phyloP scores from a whole-genome alignment of 805 yeast genomes.

The Wickerhamomyces strasburgensis region DNA sequence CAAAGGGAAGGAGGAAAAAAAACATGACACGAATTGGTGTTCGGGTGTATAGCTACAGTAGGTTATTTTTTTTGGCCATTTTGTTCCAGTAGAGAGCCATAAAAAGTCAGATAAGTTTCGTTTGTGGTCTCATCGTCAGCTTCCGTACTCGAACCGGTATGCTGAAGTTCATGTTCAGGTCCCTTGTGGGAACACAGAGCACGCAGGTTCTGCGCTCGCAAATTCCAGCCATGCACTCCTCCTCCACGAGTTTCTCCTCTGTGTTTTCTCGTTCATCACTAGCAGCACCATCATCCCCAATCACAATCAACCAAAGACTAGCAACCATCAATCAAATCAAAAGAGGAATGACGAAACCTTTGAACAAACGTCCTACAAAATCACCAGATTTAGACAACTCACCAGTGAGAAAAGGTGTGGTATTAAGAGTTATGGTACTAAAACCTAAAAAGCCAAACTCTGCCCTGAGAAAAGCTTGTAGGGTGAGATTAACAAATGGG shows the following conservation, averaged over 20 bases:
- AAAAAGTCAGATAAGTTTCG: too few species aligned
- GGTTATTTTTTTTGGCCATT: too few species aligned
- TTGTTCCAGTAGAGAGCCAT: too few species aligned
- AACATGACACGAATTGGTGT: too few species aligned
- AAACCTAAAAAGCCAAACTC: constrained; percentile 99
- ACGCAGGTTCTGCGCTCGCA: constrained; percentile 14
- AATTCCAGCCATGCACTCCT: constrained; percentile 3
- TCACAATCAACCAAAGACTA: constrained; percentile 21
- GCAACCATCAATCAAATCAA: constrained; percentile 78
- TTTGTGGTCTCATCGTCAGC: too few species aligned
- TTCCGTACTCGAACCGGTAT: constrained; percentile 3
- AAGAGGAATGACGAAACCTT: constrained; percentile 57
- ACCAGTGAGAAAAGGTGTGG: constrained; percentile 92
- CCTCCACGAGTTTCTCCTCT: constrained; percentile 10
- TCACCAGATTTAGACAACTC: constrained; percentile 80
- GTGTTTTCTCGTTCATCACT: constrained; percentile 9
- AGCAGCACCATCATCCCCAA: constrained; percentile 15
- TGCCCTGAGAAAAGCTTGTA: constrained; percentile 94
- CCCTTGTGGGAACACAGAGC: constrained; percentile 15
- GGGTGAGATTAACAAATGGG: constrained; percentile 90
- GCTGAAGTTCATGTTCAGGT: constrained; percentile 24
- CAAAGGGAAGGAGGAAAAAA: too few species aligned
- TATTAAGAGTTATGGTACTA: constrained; percentile 85
- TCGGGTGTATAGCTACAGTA: too few species aligned
- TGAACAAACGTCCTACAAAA: constrained; percentile 41